These are phyloP conservation scores for Agastache rugosa DNA, from an alignment of 257 asterid genomes.

Conservation along the genomic window DNA sequence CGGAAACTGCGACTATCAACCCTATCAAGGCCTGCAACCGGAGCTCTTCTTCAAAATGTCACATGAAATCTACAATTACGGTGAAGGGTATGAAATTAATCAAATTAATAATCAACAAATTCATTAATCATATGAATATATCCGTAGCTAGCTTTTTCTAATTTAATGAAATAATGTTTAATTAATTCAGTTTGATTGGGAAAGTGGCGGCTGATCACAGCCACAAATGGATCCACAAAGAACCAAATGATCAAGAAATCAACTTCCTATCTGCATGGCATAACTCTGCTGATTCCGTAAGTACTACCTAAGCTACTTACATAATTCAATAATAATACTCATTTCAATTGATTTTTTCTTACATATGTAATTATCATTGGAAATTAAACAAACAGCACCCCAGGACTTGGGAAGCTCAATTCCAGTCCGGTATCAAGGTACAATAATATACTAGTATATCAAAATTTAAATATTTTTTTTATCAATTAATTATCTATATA, in stretches of 20 bases:
- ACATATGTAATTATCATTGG: background rate
- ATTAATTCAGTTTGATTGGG: slow-evolving; percentile 73
- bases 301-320: too few relatives aligned
- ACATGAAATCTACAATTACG: slow-evolving; percentile 98
- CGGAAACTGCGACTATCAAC: slow-evolving; percentile 50
- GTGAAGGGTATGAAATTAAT: slow-evolving; percentile 76
- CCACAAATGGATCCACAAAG: slow-evolving; percentile 98
- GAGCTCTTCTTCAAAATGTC: slow-evolving; percentile 99
- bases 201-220: slow-evolving; percentile 99
- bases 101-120: too few relatives aligned
- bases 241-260: slow-evolving; percentile 91
- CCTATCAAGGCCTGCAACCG: slow-evolving; percentile 84
- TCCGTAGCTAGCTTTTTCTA: too few relatives aligned
- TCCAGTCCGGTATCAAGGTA: slow-evolving; percentile 97
- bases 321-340: too few relatives aligned
- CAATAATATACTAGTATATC: background rate
- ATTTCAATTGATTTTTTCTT: too few relatives aligned
- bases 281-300: slow-evolving; percentile 93
- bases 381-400: slow-evolving; percentile 66
- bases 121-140: too few relatives aligned
- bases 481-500: too few relatives aligned
- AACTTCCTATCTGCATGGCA: slow-evolving; percentile 99
- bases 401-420: slow-evolving; percentile 99
- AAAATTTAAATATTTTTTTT: too few relatives aligned
- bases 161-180: background rate